phyloP scores from a whole-genome alignment of 148 eudicot genomes.

The Fallopia convolvulus region DNA sequence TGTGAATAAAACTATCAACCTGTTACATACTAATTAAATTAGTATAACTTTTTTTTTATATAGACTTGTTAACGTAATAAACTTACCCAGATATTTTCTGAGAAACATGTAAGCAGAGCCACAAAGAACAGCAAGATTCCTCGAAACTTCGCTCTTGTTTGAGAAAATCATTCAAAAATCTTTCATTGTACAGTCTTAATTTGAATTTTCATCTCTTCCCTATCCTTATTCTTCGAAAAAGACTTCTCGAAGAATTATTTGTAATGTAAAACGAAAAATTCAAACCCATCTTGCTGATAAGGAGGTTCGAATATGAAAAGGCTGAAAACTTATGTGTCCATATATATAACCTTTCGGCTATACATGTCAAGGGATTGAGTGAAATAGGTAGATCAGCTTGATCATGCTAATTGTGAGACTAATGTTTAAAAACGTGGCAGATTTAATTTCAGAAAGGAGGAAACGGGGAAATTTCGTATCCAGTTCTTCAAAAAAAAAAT shows the following conservation, averaged over 20 bases:
- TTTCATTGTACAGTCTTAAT: background rate
- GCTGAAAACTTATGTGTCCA: too few relatives aligned
- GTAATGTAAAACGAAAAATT: background rate
- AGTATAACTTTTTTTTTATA: background rate
- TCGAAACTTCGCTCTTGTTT: background rate
- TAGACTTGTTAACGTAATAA: background rate
- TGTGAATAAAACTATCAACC: background rate
- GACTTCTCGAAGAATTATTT: background rate
- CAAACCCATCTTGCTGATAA: background rate
- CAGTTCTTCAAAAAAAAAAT: too few relatives aligned
- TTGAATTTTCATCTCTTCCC: background rate
- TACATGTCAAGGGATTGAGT: background rate
- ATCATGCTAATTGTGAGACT: background rate
- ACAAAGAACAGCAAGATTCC: background rate
- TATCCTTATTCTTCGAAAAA: background rate
- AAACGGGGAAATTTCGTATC: too few relatives aligned
- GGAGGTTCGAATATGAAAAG: background rate
- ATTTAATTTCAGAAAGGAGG: too few relatives aligned
- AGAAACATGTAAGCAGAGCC: background rate
- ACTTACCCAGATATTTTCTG: background rate
- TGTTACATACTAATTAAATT: background rate
- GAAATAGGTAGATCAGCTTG: background rate
- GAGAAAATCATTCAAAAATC: background rate
- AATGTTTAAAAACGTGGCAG: background rate
- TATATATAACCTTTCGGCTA: background rate